Conservation (phyloP, 257 asterid species). For the Solanum verrucosum region DNA sequence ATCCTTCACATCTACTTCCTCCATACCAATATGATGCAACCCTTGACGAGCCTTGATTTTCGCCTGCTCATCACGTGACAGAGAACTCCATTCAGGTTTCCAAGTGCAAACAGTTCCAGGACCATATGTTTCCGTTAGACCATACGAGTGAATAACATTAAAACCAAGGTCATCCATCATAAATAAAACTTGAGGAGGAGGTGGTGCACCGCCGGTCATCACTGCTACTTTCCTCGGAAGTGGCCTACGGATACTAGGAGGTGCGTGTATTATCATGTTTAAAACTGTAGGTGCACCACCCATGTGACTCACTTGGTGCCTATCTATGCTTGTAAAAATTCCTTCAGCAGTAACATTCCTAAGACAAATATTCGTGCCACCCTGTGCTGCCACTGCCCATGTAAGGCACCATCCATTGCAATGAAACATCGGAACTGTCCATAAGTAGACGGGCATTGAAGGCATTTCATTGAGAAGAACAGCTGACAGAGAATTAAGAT, state of each 20-base stretch:
- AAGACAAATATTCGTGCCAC: background rate
- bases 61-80: background rate
- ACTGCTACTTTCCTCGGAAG: background rate
- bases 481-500: background rate
- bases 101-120: background rate
- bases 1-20: conserved; percentile 1
- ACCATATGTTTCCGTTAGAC: conserved; percentile 2
- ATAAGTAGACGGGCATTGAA: background rate
- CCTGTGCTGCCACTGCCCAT: background rate
- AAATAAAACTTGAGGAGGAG: background rate
- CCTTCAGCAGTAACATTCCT: background rate
- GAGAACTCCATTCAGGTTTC: background rate
- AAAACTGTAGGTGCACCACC: conserved; percentile 4
- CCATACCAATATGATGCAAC: background rate
- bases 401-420: background rate
- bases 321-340: background rate
- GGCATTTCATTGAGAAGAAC: background rate
- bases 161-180: background rate
- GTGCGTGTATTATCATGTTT: background rate
- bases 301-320: conserved; percentile 5
- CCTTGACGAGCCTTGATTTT: conserved; percentile 5
- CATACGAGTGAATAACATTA: background rate
- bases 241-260: background rate
- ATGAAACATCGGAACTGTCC: background rate
- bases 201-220: conserved; percentile 6